phyloP scores from a whole-genome alignment of 768 basidiomycete species.

The Trametes cubensis region DNA sequence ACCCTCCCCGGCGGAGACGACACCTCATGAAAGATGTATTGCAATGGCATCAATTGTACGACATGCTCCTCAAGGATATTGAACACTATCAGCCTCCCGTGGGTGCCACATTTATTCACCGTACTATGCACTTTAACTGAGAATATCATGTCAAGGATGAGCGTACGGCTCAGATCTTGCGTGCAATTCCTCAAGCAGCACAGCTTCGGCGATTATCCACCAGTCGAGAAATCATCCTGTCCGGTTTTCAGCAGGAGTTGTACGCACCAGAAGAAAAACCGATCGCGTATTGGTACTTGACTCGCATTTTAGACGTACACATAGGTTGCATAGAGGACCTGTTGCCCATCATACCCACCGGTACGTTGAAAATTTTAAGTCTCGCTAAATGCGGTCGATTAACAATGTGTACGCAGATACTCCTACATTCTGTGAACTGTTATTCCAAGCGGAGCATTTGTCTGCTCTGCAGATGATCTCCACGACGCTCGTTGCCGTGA shows the following conservation, averaged over 20 bases:
- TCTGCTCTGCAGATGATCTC: constrained; percentile 62
- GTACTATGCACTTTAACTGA: neutral
- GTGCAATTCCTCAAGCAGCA: constrained; percentile 47
- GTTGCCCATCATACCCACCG: constrained; percentile 29
- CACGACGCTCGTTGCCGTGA: constrained; percentile 35
- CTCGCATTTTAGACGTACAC: constrained; percentile 59
- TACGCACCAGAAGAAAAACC: constrained; percentile 68
- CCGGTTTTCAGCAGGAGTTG: constrained; percentile 77
- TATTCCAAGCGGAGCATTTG: constrained; percentile 53
- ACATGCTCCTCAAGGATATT: constrained; percentile 40
- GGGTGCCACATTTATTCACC: constrained; percentile 10
- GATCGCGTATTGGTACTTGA: constrained; percentile 77
- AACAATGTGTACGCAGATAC: constrained; percentile 36
- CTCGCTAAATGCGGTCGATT: neutral
- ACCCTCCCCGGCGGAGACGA: constrained; percentile 67
- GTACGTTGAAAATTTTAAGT: neutral
- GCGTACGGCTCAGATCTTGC: constrained; percentile 12
- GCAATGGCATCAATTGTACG: constrained; percentile 70
- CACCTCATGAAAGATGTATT: constrained; percentile 63
- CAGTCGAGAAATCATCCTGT: constrained; percentile 68
- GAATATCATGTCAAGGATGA: constrained; percentile 17
- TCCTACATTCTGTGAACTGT: constrained; percentile 46
- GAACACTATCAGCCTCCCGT: constrained; percentile 26
- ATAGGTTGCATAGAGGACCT: constrained; percentile 56
- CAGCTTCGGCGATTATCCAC: constrained; percentile 61